Base-by-base conservation (phyloP, 2,329 filamentous ascomycete species). In the Madurella mycetomatis region DNA sequence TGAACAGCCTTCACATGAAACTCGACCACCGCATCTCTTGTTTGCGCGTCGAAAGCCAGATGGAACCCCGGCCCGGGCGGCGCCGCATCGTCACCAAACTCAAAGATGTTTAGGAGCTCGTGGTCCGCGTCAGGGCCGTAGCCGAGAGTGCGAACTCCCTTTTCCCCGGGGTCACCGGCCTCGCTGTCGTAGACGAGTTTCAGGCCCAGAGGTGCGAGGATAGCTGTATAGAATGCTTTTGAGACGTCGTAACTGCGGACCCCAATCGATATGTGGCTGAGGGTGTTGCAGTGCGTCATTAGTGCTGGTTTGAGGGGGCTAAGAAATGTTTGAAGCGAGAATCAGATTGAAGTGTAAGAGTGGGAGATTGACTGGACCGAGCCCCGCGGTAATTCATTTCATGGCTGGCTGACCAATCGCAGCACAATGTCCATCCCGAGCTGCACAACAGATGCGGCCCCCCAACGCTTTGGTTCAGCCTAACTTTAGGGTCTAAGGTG, bases 1-100 rank as follows among this genome's bases (percentile, higher is more conserved):
- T 39, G 49, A 7, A 70, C 45, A 0, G 64, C 69, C 18, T 58
- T 58, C 9, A 61, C 59, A 49, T 67, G 65, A 51, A 70, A 72
- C 37, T 63, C 58, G 15, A 60, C 58, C 12, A 70, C 69, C 3
- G 64, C 62, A 39, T 59, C 41, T 2, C 67, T 57, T 15, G 54
- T 65, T 3, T 66, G 64, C 16, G 68, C 66, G 50, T 69, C 66
- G 55, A 71, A 67, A 2, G 69, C 69, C 30, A 72, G 52, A 53
- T 71, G 69, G 32, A 60, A 64, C 0, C 69, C 69, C 1, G 51
- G 53, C 11, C 66, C 67, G 0, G 67, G 65, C 1, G 65, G 47
- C 2, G 55, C 54, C 4, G 62, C 62, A 2, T 60, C 55, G 5
- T 58, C 46, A 19, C 57, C 57, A 31, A 64, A 59, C 55, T 67